phyloP scores from a whole-genome alignment of 371 early-diverging fungal species.

The Batrachochytrium dendrobatidis region DNA sequence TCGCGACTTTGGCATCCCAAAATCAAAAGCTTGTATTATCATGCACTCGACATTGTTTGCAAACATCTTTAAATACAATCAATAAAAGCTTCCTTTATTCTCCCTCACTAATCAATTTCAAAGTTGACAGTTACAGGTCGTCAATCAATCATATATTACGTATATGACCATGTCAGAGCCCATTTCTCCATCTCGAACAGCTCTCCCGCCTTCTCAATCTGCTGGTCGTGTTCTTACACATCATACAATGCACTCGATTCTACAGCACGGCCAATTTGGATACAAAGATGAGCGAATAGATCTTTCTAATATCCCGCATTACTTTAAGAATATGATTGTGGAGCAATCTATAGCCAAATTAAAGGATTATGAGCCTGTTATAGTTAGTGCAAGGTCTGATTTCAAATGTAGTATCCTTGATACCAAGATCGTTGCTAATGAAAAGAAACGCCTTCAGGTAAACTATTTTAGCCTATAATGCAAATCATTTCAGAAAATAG shows the following conservation, averaged over 20 bases:
- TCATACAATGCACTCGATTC: constrained; percentile 1
- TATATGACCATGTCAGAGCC: background rate
- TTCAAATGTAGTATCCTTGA: constrained; percentile 16
- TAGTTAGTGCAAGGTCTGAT: constrained; percentile 28
- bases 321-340: constrained; percentile 28
- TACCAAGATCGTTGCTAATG: constrained; percentile 11
- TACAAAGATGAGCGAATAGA: background rate
- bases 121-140: no score
- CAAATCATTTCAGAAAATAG: background rate
- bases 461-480: background rate
- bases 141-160: background rate
- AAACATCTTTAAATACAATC: background rate
- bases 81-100: background rate
- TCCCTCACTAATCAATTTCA: no score
- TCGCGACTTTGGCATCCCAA: background rate
- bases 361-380: constrained; percentile 22
- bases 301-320: constrained; percentile 14
- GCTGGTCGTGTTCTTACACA: no score
- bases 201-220: background rate
- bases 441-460: constrained; percentile 15
- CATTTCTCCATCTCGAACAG: background rate
- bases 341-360: constrained; percentile 21
- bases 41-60: background rate
- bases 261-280: constrained; percentile 5
- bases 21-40: background rate